Conservation (phyloP, 805 yeast species). For the Suhomyces kilbournensis region DNA sequence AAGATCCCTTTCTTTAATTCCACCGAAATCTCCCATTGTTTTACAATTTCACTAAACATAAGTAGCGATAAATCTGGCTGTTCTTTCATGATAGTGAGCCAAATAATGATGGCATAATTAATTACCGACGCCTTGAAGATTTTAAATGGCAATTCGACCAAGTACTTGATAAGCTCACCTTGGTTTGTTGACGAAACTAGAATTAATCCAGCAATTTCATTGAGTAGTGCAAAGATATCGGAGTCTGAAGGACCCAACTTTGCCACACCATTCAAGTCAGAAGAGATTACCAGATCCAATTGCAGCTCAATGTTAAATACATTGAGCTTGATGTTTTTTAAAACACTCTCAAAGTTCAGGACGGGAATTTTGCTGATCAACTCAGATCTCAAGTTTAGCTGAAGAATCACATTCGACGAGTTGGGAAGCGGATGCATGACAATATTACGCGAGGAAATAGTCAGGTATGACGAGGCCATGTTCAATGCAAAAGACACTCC, state of each 20-base stretch:
- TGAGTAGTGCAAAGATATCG: slow-evolving; percentile 42
- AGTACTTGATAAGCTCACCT: slow-evolving; percentile 47
- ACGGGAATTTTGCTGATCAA: slow-evolving; percentile 27
- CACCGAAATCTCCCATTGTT: slow-evolving; percentile 67
- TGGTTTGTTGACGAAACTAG: slow-evolving; percentile 34
- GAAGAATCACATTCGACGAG: slow-evolving; percentile 71
- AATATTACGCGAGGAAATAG: background rate
- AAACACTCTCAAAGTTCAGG: slow-evolving; percentile 23
- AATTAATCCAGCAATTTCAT: slow-evolving; percentile 40
- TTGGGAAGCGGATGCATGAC: slow-evolving; percentile 17
- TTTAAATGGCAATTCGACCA: slow-evolving; percentile 70
- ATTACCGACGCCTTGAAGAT: slow-evolving; percentile 58
- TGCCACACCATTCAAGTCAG: background rate
- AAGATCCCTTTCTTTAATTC: slow-evolving; percentile 61
- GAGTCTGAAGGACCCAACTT: slow-evolving; percentile 7
- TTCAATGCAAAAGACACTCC: slow-evolving; percentile 92
- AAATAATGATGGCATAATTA: slow-evolving; percentile 65
- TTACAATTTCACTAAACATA: slow-evolving; percentile 66
- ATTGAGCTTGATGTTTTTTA: slow-evolving; percentile 25
- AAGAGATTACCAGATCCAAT: slow-evolving; percentile 1
- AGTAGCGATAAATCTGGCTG: slow-evolving; percentile 54
- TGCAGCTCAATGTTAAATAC: slow-evolving; percentile 16
- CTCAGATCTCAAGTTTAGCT: slow-evolving; percentile 66
- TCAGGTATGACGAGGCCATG: slow-evolving; percentile 71
- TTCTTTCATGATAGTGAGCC: slow-evolving; percentile 77